Conservation (phyloP, 2,329 filamentous ascomycete genomes). For the Atkinsonella hypoxylon region DNA sequence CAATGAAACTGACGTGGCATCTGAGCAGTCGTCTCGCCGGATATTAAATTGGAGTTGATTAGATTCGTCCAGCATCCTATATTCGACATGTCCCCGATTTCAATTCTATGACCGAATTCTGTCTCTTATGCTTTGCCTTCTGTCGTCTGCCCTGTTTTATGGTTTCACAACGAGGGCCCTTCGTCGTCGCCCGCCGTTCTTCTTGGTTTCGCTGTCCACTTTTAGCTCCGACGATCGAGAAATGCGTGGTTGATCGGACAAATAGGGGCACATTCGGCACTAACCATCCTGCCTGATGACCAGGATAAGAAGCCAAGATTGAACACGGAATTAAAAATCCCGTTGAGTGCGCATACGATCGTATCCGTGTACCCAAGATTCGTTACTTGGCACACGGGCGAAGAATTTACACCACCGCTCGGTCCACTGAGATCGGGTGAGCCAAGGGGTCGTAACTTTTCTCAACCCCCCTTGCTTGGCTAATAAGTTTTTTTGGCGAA, state of each 20-base stretch:
- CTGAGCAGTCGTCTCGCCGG: too few species aligned
- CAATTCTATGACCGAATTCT: background rate
- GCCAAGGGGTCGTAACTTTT: too few species aligned
- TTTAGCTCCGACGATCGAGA: slow-evolving; percentile 4
- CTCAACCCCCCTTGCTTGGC: too few species aligned
- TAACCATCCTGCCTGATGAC: background rate
- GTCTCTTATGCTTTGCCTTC: background rate
- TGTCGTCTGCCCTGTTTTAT: background rate
- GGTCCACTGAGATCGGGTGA: too few species aligned
- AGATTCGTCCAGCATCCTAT: background rate
- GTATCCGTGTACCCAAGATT: too few species aligned
- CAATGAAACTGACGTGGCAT: too few species aligned
- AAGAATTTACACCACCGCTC: too few species aligned
- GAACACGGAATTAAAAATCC: too few species aligned
- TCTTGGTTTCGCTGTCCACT: background rate
- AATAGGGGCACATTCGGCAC: background rate
- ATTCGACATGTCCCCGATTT: background rate
- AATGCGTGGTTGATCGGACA: slow-evolving; percentile 2
- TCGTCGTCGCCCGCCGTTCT: background rate
- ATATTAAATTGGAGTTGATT: background rate
- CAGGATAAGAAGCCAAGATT: too few species aligned
- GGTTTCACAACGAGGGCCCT: background rate
- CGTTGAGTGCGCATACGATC: too few species aligned
- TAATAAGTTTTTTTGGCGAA: too few species aligned
- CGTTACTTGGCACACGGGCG: too few species aligned